phyloP scores from a whole-genome alignment of 306 rosid species.

The Pyrus betulifolia region DNA sequence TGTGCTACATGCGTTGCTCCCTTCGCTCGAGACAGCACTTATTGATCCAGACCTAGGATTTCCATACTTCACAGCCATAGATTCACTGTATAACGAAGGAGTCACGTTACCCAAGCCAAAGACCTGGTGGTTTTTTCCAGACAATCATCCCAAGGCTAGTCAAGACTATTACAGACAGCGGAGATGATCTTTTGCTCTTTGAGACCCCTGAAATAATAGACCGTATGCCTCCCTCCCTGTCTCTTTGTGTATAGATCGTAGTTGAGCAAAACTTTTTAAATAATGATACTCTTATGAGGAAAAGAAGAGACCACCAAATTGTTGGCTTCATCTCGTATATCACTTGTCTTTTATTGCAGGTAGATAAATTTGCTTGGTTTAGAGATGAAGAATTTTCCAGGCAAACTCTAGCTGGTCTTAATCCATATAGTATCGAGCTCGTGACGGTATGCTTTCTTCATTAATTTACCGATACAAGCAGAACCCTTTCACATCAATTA shows the following conservation, averaged over 20 bases:
- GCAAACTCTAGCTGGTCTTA: constrained; percentile 44
- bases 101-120: constrained; percentile 15
- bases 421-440: constrained; percentile 27
- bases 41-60: constrained; percentile 24
- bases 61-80: constrained; percentile 32
- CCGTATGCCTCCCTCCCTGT: not conserved
- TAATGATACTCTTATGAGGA: not conserved
- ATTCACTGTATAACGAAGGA: constrained; percentile 28
- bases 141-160: constrained; percentile 27
- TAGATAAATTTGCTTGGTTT: constrained; percentile 35
- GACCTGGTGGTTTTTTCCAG: constrained; percentile 1
- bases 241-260: not conserved
- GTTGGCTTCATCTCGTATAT: not conserved
- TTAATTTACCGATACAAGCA: not conserved
- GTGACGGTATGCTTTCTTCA: constrained; percentile 18
- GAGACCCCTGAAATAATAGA: constrained; percentile 28
- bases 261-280: too few species aligned
- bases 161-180: constrained; percentile 11
- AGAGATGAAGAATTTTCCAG: constrained; percentile 41
- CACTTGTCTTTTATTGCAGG: constrained; percentile 12
- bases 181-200: constrained; percentile 28
- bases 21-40: constrained; percentile 11
- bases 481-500: not conserved
- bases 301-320: not conserved
- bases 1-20: constrained; percentile 23